Evolutionary conservation across 805 yeast species (phyloP).

Genomic region (Wickerhamomyces sydowiorum): DNA sequence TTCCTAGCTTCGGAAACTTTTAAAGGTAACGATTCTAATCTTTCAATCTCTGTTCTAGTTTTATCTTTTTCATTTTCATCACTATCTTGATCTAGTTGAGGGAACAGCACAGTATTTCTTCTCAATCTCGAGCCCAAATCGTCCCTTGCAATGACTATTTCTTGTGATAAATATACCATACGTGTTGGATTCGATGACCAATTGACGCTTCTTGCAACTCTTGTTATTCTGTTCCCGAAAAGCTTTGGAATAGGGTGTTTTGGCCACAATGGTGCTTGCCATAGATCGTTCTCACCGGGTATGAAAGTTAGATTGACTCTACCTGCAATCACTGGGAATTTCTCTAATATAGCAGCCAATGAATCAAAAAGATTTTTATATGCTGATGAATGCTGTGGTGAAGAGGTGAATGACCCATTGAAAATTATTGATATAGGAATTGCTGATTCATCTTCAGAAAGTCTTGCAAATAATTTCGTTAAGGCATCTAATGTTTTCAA

Average conservation of each 20-base stretch:
- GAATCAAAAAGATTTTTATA: slow-evolving; percentile 70
- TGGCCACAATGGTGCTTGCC: slow-evolving; percentile 82
- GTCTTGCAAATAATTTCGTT: slow-evolving; percentile 48
- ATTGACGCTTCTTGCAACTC: slow-evolving; percentile 46
- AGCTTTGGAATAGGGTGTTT: slow-evolving; percentile 63
- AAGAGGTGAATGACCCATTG: slow-evolving; percentile 73
- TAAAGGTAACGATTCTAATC: slow-evolving; percentile 33
- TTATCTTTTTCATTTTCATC: slow-evolving; percentile 5
- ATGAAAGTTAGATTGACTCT: slow-evolving; percentile 60
- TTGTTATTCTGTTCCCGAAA: slow-evolving; percentile 62
- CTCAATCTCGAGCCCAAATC: slow-evolving; percentile 66
- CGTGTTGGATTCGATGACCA: slow-evolving; percentile 79
- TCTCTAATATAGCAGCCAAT: slow-evolving; percentile 58
- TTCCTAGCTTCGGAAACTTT: slow-evolving; percentile 58
- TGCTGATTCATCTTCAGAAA: slow-evolving; percentile 44
- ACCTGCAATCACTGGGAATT: slow-evolving; percentile 47
- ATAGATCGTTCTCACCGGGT: slow-evolving; percentile 92
- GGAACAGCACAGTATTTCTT: slow-evolving; percentile 59
- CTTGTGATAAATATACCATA: slow-evolving; percentile 77
- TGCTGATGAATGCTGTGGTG: slow-evolving; percentile 53
- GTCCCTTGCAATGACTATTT: slow-evolving; percentile 69
- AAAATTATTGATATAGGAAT: slow-evolving; percentile 68
- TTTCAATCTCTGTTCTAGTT: slow-evolving; percentile 22
- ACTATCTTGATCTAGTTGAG: slow-evolving; percentile 28
- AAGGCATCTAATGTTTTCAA: slow-evolving; percentile 54